phyloP scores from a whole-genome alignment of 192 early-diverging fungal genomes.

The Podila horticola region DNA sequence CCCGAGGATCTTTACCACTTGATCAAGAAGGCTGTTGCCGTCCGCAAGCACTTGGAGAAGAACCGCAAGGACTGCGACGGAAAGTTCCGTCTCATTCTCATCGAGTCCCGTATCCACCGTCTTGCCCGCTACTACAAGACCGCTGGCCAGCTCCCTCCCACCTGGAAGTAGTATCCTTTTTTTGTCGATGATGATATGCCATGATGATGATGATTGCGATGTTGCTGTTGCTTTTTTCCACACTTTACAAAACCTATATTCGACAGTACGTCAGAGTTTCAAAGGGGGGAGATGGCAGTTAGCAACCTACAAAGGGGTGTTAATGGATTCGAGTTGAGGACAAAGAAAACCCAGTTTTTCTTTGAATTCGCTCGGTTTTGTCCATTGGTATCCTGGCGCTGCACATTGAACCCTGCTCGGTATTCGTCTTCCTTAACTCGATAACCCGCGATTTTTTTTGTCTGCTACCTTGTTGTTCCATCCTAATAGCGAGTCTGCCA shows the following conservation, averaged over 20 bases:
- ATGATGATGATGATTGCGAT: conserved; percentile 4
- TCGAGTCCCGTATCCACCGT: conserved; percentile 99
- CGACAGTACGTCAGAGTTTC: conserved; percentile 6
- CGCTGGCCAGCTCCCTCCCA: conserved; percentile 93
- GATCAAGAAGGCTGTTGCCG: conserved; percentile 99
- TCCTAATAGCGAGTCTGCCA: conserved; percentile 73
- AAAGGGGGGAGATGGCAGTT: conserved; percentile 1
- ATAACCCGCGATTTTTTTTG: conserved; percentile 3
- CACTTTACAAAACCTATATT: conserved; percentile 3
- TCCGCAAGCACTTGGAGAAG: conserved; percentile 99
- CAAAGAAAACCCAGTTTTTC: background rate
- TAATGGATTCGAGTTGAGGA: background rate
- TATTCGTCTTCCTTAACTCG: conserved; percentile 16
- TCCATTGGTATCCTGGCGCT: conserved; percentile 22
- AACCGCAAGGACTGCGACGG: conserved; percentile 99
- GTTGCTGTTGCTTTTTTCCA: conserved; percentile 10
- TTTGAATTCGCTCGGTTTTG: background rate
- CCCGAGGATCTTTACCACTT: conserved; percentile 99
- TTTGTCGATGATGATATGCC: conserved; percentile 9
- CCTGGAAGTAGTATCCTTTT: conserved; percentile 93
- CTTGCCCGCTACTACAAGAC: conserved; percentile 99
- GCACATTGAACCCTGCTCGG: conserved; percentile 32
- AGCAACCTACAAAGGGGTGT: background rate
- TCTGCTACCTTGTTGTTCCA: conserved; percentile 21
- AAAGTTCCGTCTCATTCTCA: conserved; percentile 99